Conservation (phyloP, 164 flowering plant species). For the Chimonanthus salicifolius region DNA sequence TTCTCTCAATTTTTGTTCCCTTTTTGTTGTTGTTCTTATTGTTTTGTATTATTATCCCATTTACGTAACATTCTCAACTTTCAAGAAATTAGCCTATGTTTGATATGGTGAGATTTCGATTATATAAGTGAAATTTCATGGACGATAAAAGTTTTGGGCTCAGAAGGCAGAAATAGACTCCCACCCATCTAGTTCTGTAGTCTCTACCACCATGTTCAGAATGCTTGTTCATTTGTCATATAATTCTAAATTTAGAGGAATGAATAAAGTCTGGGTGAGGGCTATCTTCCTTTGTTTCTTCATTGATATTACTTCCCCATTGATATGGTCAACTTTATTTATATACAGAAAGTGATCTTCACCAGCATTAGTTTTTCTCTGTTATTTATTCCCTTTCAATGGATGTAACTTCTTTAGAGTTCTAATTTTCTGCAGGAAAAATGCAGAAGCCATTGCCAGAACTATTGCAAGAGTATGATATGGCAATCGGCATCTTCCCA, state of each 20-base stretch:
- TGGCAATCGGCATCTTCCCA: conserved; percentile 82
- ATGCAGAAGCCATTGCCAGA: conserved; percentile 87
- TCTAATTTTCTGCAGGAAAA: conserved; percentile 43
- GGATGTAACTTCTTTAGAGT: not conserved
- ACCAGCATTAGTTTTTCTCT: not conserved
- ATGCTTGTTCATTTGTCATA: too few species aligned
- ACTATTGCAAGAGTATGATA: conserved; percentile 67
- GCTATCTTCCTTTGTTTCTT: too few species aligned
- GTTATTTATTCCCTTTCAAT: not conserved
- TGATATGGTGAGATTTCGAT: not conserved
- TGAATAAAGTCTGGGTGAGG: not conserved
- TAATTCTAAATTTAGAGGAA: not conserved
- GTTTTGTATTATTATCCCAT: not conserved
- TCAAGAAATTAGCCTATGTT: not conserved
- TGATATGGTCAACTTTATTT: not conserved
- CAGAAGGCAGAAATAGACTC: too few species aligned
- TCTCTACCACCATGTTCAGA: too few species aligned
- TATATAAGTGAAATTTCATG: not conserved
- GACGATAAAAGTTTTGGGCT: too few species aligned
- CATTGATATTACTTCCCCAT: not conserved
- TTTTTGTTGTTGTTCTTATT: not conserved
- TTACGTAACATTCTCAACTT: not conserved
- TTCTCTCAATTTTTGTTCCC: not conserved
- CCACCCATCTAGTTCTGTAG: too few species aligned
- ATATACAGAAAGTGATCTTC: not conserved